These are phyloP conservation scores for Vigna reflexopilosa DNA, from an alignment of 306 rosid genomes.

Conservation along the genomic window DNA sequence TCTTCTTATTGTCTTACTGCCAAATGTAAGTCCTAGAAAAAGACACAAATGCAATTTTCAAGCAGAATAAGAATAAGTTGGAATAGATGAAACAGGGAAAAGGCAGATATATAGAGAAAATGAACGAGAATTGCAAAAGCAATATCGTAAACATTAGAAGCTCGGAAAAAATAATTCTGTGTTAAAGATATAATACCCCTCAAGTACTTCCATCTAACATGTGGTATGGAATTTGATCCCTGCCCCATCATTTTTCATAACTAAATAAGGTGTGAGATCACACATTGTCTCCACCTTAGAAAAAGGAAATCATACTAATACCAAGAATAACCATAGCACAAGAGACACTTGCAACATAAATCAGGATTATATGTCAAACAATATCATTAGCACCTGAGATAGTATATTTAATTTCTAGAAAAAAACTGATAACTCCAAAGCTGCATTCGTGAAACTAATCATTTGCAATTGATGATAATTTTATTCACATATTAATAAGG, in stretches of 20 bases:
- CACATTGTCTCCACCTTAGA: conserved; percentile 17
- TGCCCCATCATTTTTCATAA: conserved; percentile 13
- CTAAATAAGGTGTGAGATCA: conserved; percentile 15
- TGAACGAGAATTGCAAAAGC: not conserved
- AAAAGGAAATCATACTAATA: not conserved
- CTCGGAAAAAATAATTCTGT: not conserved
- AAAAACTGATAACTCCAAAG: not conserved
- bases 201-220: conserved; percentile 21
- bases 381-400: not conserved
- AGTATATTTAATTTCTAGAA: not conserved
- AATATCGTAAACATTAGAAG: conserved; percentile 5
- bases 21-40: conserved; percentile 62
- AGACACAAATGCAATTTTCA: conserved; percentile 33
- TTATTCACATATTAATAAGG: conserved; percentile 13
- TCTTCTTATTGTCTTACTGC: conserved; percentile 48
- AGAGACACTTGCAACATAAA: conserved; percentile 35
- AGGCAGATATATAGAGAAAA: not conserved
- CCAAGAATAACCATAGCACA: not conserved
- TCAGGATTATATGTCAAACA: not conserved
- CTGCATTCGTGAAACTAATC: conserved; percentile 27
- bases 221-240: conserved; percentile 23
- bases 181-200: conserved; percentile 11
- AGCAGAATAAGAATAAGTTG: conserved; percentile 27
- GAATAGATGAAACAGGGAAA: conserved; percentile 3
- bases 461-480: conserved; percentile 17